A percentile compares a stretch with the other conserved stretches of the same genome.
Evolutionary conservation across 2,329 filamentous ascomycete species (phyloP).

Genomic region (Rhynchosporium agropyri): DNA sequence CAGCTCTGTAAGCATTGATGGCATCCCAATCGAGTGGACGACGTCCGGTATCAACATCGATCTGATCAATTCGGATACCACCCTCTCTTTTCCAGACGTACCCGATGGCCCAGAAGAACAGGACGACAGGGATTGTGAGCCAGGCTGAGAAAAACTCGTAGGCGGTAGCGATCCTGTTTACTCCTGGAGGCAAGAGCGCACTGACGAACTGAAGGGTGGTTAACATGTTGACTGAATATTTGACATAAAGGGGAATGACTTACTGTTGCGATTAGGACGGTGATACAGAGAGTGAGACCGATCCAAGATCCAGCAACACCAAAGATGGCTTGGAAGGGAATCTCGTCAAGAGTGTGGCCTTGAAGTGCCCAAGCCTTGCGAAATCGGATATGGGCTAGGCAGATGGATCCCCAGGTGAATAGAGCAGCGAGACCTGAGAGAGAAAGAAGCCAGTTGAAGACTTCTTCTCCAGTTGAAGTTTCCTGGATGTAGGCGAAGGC

Average conservation of each 20-base stretch:
- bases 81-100: slow-evolving; percentile 23
- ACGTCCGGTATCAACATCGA: slow-evolving; percentile 23
- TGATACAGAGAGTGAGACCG: slow-evolving; percentile 63
- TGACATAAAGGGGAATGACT: neutral
- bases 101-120: slow-evolving; percentile 22
- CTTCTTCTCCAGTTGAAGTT: slow-evolving; percentile 1
- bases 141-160: slow-evolving; percentile 21
- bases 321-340: slow-evolving; percentile 48
- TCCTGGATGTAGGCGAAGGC: slow-evolving; percentile 3
- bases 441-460: slow-evolving; percentile 65
- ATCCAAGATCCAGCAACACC: slow-evolving; percentile 70
- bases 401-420: slow-evolving; percentile 73
- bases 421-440: slow-evolving; percentile 72
- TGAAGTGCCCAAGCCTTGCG: slow-evolving; percentile 61
- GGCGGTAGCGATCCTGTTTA: slow-evolving; percentile 11
- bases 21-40: slow-evolving; percentile 19
- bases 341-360: slow-evolving; percentile 52
- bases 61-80: slow-evolving; percentile 16
- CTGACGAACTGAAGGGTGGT: slow-evolving; percentile 17
- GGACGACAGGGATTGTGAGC: slow-evolving; percentile 23
- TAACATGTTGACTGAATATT: neutral
- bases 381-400: slow-evolving; percentile 66
- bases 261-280: slow-evolving; percentile 63
- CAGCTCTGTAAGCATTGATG: slow-evolving; percentile 19
- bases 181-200: slow-evolving; percentile 13